Conservation (phyloP, 176 grass and related monocot genomes). For the Poa pratensis region DNA sequence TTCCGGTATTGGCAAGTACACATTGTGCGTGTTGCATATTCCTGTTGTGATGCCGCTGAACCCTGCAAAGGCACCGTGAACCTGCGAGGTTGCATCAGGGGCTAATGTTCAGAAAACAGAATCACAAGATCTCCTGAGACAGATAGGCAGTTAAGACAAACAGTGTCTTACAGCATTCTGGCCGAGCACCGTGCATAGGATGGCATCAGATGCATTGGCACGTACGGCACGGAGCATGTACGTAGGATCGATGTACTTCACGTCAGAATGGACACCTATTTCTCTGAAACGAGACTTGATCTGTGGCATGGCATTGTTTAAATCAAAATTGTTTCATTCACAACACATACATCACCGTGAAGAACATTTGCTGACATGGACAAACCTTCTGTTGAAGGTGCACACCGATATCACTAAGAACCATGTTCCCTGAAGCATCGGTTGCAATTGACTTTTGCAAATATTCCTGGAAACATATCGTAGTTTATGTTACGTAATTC, state of each 20-base stretch:
- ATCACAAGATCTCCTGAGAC: not conserved
- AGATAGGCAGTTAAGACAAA: not conserved
- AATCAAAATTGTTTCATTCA: conserved; percentile 17
- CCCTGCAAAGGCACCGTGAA: conserved; percentile 91
- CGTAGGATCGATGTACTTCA: conserved; percentile 96
- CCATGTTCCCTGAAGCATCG: conserved; percentile 86
- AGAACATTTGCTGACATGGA: conserved; percentile 19
- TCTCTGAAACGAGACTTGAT: conserved; percentile 91
- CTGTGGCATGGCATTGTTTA: conserved; percentile 47
- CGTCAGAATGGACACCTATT: conserved; percentile 74
- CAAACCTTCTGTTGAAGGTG: conserved; percentile 90
- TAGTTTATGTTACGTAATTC: not conserved
- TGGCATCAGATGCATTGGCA: conserved; percentile 95
- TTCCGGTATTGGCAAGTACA: conserved; percentile 84
- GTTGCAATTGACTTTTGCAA: conserved; percentile 77
- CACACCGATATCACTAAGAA: conserved; percentile 91
- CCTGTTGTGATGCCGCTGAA: conserved; percentile 95
- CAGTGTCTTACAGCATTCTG: conserved; percentile 80
- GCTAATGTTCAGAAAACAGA: not conserved
- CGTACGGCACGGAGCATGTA: conserved; percentile 93
- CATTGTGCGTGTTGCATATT: conserved; percentile 83
- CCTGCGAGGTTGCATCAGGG: conserved; percentile 46
- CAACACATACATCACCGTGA: not conserved
- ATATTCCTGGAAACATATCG: conserved; percentile 64
- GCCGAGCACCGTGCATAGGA: conserved; percentile 96